phyloP scores from a whole-genome alignment of 192 early-diverging fungal genomes.

The Umbelopsis vinacea region DNA sequence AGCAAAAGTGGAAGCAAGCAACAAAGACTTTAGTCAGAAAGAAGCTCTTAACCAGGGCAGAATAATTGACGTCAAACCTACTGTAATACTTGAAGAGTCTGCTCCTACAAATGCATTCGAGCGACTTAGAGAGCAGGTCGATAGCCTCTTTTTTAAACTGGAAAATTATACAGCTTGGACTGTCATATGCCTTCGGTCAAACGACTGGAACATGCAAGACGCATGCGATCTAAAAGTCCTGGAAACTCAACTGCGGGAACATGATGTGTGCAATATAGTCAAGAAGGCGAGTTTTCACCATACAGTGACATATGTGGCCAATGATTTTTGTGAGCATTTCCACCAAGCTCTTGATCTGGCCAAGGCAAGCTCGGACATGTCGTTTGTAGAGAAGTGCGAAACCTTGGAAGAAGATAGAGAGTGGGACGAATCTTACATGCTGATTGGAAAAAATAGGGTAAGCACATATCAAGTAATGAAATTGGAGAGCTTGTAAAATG shows the following conservation, averaged over 20 bases:
- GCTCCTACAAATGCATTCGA: not conserved
- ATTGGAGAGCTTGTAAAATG: not conserved
- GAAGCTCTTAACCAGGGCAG: not conserved
- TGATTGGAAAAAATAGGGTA: not conserved
- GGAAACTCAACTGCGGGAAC: slow-evolving; percentile 66
- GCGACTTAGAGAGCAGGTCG: slow-evolving; percentile 66
- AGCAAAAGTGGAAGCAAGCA: not conserved
- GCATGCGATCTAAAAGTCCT: slow-evolving; percentile 71
- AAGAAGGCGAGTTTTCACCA: slow-evolving; percentile 70
- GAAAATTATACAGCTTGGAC: slow-evolving; percentile 77
- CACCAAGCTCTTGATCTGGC: slow-evolving; percentile 52
- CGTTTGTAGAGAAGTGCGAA: slow-evolving; percentile 40
- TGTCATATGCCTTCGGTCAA: slow-evolving; percentile 74
- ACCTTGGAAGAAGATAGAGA: slow-evolving; percentile 33
- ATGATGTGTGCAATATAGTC: slow-evolving; percentile 68
- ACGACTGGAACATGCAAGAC: slow-evolving; percentile 59
- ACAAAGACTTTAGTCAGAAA: not conserved
- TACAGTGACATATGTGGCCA: slow-evolving; percentile 70
- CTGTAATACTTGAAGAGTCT: not conserved
- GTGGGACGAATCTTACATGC: slow-evolving; percentile 23
- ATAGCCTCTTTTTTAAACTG: slow-evolving; percentile 66
- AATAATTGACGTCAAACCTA: not conserved
- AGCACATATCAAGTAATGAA: not conserved
- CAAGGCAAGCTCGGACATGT: slow-evolving; percentile 27
- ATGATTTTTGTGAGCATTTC: slow-evolving; percentile 80